Evolutionary conservation across 371 early-diverging fungal species (phyloP).

Genomic region (Syncephalastrum racemosum): DNA sequence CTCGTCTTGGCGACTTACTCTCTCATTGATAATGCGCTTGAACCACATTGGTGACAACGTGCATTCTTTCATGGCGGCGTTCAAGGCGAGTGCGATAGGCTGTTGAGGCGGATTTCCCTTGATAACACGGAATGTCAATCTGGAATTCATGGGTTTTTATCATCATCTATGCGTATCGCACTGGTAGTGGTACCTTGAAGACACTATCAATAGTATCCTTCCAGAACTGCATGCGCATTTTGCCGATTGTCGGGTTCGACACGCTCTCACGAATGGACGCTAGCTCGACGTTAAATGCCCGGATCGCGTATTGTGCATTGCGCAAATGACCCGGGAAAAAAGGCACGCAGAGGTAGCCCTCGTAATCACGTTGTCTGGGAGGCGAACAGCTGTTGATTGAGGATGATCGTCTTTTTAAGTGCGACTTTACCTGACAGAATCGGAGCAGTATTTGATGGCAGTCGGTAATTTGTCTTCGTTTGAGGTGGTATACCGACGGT

Average conservation of each 20-base stretch:
- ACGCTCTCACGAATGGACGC: constrained; percentile 77
- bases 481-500: too few relatives aligned
- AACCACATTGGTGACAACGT: constrained; percentile 66
- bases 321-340: constrained; percentile 70
- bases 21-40: constrained; percentile 72
- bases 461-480: constrained; percentile 17
- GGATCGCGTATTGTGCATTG: constrained; percentile 69
- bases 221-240: constrained; percentile 86
- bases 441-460: constrained; percentile 37
- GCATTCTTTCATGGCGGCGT: constrained; percentile 47
- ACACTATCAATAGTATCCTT: constrained; percentile 72
- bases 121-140: constrained; percentile 1
- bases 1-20: constrained; percentile 44
- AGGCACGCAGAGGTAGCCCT: constrained; percentile 73
- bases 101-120: constrained; percentile 75
- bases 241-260: constrained; percentile 68
- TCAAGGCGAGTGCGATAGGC: constrained; percentile 62
- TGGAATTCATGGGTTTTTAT: too few relatives aligned
- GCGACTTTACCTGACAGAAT: constrained; percentile 36
- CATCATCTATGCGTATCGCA: too few relatives aligned
- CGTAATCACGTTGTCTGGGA: constrained; percentile 68
- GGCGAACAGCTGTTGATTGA: constrained; percentile 1
- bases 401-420: constrained; percentile 1
- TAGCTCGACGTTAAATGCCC: constrained; percentile 89
- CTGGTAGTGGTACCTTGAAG: constrained; percentile 47